phyloP scores from a whole-genome alignment of 192 early-diverging fungal genomes.

The Backusella mclennaniae region DNA sequence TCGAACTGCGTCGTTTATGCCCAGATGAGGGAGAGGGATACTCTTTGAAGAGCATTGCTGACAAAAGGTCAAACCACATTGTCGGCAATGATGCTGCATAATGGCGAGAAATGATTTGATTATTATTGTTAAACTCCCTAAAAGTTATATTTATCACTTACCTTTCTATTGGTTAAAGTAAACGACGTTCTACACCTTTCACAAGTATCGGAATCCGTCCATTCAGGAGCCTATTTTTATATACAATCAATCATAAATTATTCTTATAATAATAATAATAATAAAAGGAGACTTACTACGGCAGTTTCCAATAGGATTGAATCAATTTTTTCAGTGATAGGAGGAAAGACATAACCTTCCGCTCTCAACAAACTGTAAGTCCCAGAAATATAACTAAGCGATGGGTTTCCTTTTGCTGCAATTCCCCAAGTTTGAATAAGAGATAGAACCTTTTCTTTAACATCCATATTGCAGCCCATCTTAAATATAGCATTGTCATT shows the following conservation, averaged over 20 bases:
- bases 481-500: slow-evolving; percentile 10
- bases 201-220: slow-evolving; percentile 95
- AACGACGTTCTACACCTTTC: slow-evolving; percentile 90
- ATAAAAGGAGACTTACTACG: slow-evolving; percentile 53
- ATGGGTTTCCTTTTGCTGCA: slow-evolving; percentile 75
- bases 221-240: slow-evolving; percentile 80
- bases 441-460: slow-evolving; percentile 70
- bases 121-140: neutral
- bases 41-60: slow-evolving; percentile 90
- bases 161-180: slow-evolving; percentile 92
- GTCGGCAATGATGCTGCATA: slow-evolving; percentile 90
- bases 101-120: neutral
- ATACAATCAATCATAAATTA: neutral
- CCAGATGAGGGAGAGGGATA: slow-evolving; percentile 80
- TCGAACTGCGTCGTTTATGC: slow-evolving; percentile 84
- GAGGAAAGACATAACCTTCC: slow-evolving; percentile 78
- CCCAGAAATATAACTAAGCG: slow-evolving; percentile 76
- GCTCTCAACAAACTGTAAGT: slow-evolving; percentile 79
- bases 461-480: slow-evolving; percentile 70
- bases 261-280: neutral
- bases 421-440: slow-evolving; percentile 91
- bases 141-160: slow-evolving; percentile 9
- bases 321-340: slow-evolving; percentile 56
- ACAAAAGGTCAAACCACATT: slow-evolving; percentile 94
- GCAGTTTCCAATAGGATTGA: slow-evolving; percentile 81